Evolutionary conservation across 768 basidiomycete species (phyloP), one percentile per base, ranked within the genome.

Genomic region (Termitomyces sp.): DNA sequence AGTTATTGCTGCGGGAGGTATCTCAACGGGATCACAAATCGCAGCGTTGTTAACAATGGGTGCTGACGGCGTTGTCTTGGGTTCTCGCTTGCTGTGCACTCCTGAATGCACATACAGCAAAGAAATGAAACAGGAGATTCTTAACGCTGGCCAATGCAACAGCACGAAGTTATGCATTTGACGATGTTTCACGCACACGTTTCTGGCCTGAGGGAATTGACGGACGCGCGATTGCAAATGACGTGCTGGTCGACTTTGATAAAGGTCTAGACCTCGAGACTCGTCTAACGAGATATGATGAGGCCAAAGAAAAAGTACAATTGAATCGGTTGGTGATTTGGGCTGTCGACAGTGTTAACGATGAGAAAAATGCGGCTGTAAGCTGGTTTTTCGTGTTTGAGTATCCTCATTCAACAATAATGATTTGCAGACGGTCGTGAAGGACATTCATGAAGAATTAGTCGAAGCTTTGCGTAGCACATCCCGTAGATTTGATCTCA

Each of bases 1-100:
- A 2, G 62, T 86, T 51, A 58, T 87, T n/a, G 84, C 80, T 2
- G 84, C 86, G 0, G 87, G 87, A 6, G 85, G 85, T 0, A 63
- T 88, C 49, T 66, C 73, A 2, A 78, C 70, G 4, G 83, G 84
- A 9, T 58, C 68, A 0, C 81, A 85, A 47, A 64, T 81, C 50
- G 79, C 82, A 17, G 66, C 75, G 2, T 58, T 80, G 30, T 74
- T 88, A 45, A 66, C 74, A 5, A 70, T 81, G 51, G 83, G 84
- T 30, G 83, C 78, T 1, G 65, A 75, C 3, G 85, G 81, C 2
- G 80, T 70, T 3, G 79, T 77, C 2, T 60, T 80, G 5, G 85
- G 86, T 24, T 86, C 86, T 0, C 77, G 83, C 0, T 80, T 86
- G 65, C 65, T 81, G 50, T 73, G 77, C 64, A 81, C 84, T 0